Conservation (phyloP, 768 basidiomycete species). For the Mycena alexandri region DNA sequence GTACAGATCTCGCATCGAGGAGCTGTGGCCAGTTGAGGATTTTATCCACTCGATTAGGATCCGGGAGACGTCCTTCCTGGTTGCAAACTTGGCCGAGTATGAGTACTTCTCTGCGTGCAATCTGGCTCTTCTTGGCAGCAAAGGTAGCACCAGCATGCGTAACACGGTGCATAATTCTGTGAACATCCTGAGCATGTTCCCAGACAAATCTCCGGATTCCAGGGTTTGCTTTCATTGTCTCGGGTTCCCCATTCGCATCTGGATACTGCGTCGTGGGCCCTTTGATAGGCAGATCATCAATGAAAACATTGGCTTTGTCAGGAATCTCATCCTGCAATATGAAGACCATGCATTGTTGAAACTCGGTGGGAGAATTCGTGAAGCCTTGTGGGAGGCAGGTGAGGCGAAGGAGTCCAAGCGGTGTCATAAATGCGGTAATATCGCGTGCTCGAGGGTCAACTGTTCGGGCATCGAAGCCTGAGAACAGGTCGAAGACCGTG, state of each 20-base stretch:
- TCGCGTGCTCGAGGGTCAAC: slow-evolving; percentile 40
- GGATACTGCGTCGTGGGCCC: slow-evolving; percentile 50
- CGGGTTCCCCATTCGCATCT: slow-evolving; percentile 33
- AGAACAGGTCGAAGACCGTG: slow-evolving; percentile 50
- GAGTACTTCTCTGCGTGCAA: neutral
- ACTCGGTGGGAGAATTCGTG: slow-evolving; percentile 51
- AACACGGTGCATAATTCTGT: slow-evolving; percentile 49
- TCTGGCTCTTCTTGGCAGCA: slow-evolving; percentile 33
- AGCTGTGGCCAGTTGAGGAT: slow-evolving; percentile 14
- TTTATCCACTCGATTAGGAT: slow-evolving; percentile 3
- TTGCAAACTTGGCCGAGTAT: slow-evolving; percentile 41
- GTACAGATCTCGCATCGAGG: neutral
- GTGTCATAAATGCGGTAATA: slow-evolving; percentile 52
- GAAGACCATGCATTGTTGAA: slow-evolving; percentile 49
- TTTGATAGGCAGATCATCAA: slow-evolving; percentile 49
- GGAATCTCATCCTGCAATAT: slow-evolving; percentile 48
- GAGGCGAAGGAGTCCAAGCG: slow-evolving; percentile 29
- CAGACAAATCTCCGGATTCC: slow-evolving; percentile 52
- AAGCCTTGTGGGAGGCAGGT: slow-evolving; percentile 54
- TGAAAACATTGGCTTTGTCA: slow-evolving; percentile 38
- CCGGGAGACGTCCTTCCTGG: neutral
- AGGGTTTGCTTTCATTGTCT: slow-evolving; percentile 42
- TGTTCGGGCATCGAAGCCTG: slow-evolving; percentile 51
- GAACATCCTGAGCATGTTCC: slow-evolving; percentile 50
- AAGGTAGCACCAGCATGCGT: slow-evolving; percentile 49